Base-by-base conservation (phyloP, 176 grass and related monocot species). In the Oryza coarctata region DNA sequence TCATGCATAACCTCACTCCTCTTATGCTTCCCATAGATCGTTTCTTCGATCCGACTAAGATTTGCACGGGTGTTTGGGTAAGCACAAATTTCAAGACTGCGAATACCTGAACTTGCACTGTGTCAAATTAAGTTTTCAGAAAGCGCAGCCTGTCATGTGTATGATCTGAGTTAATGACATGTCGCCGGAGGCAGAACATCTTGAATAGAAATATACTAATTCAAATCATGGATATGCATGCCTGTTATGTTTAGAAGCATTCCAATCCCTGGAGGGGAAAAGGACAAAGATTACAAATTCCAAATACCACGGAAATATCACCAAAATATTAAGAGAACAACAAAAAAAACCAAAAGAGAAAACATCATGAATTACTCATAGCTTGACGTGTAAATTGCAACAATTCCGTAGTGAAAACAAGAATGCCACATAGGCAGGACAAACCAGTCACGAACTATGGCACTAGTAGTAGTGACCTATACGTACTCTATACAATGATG, bases 381-480 rank as follows among this genome's bases (percentile, higher is more conserved):
- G 32, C 3, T 63, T 39, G 39, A 79, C 52, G 72, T 38, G 35
- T 61, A 71, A 28, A 58, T 41, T 65, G 18, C 60, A 40, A 30
- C 27, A 52, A 23, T 55, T 49, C 38, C 25, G 38, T 34, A 76
- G 65, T 39, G 7, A 35, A 20, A 63, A 2, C 83, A 47, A 85
- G 82, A 68, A 79, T 66, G 36, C 25, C 38, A 77, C 55, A 72
- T 63, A 71, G 15, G n/a, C 43, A 40, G 50, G 30, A 64, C 40
- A 78, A 30, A 13, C 36, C 36, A 63, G 41, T 29, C 6, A 30
- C 28, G 57, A 12, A 61, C 39, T 12, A 75, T 29, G 50, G 7
- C 62, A 40, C 55, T 50, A 25, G 50, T 39, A 80, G 38, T 35
- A 65, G 67, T n/a, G 40, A 49, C 55, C 50, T 22, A 22, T 15